phyloP scores from a whole-genome alignment of 768 basidiomycete genomes.

The Sarcomyxa edulis region DNA sequence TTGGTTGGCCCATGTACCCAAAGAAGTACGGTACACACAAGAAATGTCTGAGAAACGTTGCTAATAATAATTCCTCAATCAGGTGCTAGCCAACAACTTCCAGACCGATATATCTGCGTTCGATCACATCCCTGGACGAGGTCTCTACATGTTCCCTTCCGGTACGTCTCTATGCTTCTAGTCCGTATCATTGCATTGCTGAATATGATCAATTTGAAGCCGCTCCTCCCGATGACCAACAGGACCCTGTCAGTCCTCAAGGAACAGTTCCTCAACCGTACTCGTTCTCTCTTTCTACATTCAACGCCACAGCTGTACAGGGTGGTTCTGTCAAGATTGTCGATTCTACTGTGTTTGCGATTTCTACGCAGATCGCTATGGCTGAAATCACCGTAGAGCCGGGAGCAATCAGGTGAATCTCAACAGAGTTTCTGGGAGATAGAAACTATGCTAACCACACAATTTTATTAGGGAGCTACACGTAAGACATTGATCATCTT shows the following conservation, averaged over 20 bases:
- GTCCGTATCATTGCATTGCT: too few species aligned
- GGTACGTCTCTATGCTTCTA: too few species aligned
- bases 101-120: conserved; percentile 35
- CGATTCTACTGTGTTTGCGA: conserved; percentile 49
- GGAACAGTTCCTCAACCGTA: conserved; percentile 52
- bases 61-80: too few species aligned
- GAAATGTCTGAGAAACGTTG: too few species aligned
- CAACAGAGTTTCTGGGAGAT: conserved; percentile 9
- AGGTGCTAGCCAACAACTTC: conserved; percentile 69
- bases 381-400: conserved; percentile 55
- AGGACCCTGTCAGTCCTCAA: too few species aligned
- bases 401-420: conserved; percentile 47
- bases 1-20: conserved; percentile 62
- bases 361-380: conserved; percentile 45
- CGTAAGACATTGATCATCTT: conserved; percentile 25
- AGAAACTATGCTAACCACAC: too few species aligned
- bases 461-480: conserved; percentile 45
- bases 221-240: too few species aligned
- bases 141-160: conserved; percentile 51
- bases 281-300: conserved; percentile 48
- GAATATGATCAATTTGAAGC: too few species aligned
- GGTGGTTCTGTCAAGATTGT: conserved; percentile 60
- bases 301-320: conserved; percentile 32
- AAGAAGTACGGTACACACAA: too few species aligned
- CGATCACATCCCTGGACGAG: conserved; percentile 45